Percentiles rank a stretch among this genome's conserved stretches.
phyloP scores from a whole-genome alignment of 2,329 filamentous ascomycete genomes.

The Dothideomycetes sp. region DNA sequence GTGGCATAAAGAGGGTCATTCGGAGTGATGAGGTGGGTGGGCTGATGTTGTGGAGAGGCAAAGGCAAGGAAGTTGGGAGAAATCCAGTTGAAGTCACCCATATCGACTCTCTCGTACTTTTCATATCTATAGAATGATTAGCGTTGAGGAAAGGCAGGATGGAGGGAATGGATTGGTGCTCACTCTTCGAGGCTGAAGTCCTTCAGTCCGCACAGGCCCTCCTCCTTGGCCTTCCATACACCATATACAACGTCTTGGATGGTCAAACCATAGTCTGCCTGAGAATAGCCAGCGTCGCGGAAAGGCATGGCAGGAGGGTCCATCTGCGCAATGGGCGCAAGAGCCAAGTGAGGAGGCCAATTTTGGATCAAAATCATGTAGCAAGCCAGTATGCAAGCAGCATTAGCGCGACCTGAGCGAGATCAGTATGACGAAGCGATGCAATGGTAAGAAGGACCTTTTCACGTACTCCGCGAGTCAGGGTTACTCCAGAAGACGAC shows the following conservation, averaged over 20 bases:
- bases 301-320: slow-evolving; percentile 98
- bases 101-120: slow-evolving; percentile 86
- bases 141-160: too few relatives aligned
- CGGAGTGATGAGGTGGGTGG: slow-evolving; percentile 59
- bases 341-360: slow-evolving; percentile 90
- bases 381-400: slow-evolving; percentile 86
- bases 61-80: slow-evolving; percentile 93
- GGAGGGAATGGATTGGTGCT: too few relatives aligned
- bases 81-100: slow-evolving; percentile 99
- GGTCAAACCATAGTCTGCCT: slow-evolving; percentile 90
- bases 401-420: slow-evolving; percentile 68
- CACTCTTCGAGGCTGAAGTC: slow-evolving; percentile 90
- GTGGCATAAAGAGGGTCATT: slow-evolving; percentile 62
- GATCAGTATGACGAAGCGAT: slow-evolving; percentile 6
- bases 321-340: slow-evolving; percentile 91
- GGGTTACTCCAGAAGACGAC: slow-evolving; percentile 95
- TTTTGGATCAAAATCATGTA: slow-evolving; percentile 99
- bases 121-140: slow-evolving; percentile 55
- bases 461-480: slow-evolving; percentile 70
- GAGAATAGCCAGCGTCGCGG: slow-evolving; percentile 94
- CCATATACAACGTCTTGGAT: slow-evolving; percentile 98
- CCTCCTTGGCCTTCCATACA: slow-evolving; percentile 97
- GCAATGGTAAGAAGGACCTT: neutral
- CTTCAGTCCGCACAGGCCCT: slow-evolving; percentile 79
- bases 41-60: slow-evolving; percentile 80